Evolutionary conservation across 768 basidiomycete species (phyloP).

Genomic region (Pleurotus tuoliensis): DNA sequence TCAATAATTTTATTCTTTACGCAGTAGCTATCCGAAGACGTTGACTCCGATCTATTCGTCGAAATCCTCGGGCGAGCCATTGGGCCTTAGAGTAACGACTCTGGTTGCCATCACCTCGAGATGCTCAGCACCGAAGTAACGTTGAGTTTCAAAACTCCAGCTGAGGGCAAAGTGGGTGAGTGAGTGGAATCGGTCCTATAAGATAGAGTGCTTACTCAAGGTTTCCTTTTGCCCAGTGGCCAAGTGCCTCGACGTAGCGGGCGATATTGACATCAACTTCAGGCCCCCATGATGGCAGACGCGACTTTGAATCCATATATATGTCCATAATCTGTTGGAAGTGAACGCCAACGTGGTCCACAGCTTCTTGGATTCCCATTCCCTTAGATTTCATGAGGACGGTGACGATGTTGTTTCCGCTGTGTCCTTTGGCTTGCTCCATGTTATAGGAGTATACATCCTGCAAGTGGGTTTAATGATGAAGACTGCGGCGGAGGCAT

Average conservation of each 20-base stretch:
- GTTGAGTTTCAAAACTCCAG: slow-evolving; percentile 67
- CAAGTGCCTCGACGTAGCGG: slow-evolving; percentile 51
- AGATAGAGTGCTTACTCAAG: slow-evolving; percentile 35
- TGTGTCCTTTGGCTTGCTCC: slow-evolving; percentile 63
- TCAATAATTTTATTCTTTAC: not conserved
- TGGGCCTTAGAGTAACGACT: slow-evolving; percentile 40
- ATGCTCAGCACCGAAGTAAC: slow-evolving; percentile 61
- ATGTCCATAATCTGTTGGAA: slow-evolving; percentile 46
- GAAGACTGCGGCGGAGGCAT: not conserved
- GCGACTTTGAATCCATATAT: slow-evolving; percentile 41
- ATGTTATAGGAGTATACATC: slow-evolving; percentile 17
- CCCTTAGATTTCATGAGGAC: slow-evolving; percentile 57
- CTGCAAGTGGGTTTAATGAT: not conserved
- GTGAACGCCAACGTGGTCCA: slow-evolving; percentile 50
- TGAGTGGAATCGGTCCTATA: slow-evolving; percentile 7
- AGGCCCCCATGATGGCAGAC: slow-evolving; percentile 45
- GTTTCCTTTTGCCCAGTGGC: slow-evolving; percentile 61
- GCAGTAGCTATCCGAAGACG: not conserved
- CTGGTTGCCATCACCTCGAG: slow-evolving; percentile 47
- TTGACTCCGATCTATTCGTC: slow-evolving; percentile 13
- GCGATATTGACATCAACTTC: slow-evolving; percentile 47
- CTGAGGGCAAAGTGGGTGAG: slow-evolving; percentile 22
- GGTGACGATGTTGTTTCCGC: slow-evolving; percentile 64
- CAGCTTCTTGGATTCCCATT: slow-evolving; percentile 54
- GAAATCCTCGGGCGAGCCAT: slow-evolving; percentile 28